Conservation (phyloP, 805 yeast species). For the Grigorovia yakushimaensis region DNA sequence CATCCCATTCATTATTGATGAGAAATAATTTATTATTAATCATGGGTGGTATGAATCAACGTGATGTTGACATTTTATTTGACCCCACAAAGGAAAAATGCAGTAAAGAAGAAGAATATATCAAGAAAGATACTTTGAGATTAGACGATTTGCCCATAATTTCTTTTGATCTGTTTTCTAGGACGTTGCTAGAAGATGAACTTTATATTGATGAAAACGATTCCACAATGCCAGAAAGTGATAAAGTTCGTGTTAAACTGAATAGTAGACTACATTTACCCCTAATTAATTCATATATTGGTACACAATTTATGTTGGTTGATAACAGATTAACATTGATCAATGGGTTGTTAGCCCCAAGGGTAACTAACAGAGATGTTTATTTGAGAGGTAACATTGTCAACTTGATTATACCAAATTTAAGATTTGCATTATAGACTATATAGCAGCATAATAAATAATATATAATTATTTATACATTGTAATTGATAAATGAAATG, state of each 20-base stretch:
- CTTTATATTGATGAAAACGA: neutral
- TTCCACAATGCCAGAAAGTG: neutral
- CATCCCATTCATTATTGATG: slow-evolving; percentile 22
- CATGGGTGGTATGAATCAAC: slow-evolving; percentile 25
- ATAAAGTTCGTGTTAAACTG: neutral
- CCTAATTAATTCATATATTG: neutral
- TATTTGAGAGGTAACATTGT: slow-evolving; percentile 15
- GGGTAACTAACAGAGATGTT: slow-evolving; percentile 7
- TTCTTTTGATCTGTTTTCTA: slow-evolving; percentile 2
- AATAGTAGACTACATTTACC: neutral
- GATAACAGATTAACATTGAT: slow-evolving; percentile 13
- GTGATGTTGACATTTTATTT: slow-evolving; percentile 18
- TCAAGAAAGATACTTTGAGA: neutral
- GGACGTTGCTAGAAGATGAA: neutral
- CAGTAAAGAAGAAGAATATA: neutral
- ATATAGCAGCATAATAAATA: neutral
- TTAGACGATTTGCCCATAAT: slow-evolving; percentile 1
- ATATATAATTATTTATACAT: neutral
- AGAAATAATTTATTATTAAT: slow-evolving; percentile 17
- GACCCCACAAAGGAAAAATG: neutral
- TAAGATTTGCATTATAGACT: neutral
- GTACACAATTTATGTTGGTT: slow-evolving; percentile 4
- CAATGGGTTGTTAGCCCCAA: slow-evolving; percentile 20
- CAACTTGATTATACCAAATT: neutral
- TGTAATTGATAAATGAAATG: neutral